Evolutionary conservation across 2,329 filamentous ascomycete genomes (phyloP), one percentile per base, ranked within the genome.

Genomic region (Colletotrichum camelliae): DNA sequence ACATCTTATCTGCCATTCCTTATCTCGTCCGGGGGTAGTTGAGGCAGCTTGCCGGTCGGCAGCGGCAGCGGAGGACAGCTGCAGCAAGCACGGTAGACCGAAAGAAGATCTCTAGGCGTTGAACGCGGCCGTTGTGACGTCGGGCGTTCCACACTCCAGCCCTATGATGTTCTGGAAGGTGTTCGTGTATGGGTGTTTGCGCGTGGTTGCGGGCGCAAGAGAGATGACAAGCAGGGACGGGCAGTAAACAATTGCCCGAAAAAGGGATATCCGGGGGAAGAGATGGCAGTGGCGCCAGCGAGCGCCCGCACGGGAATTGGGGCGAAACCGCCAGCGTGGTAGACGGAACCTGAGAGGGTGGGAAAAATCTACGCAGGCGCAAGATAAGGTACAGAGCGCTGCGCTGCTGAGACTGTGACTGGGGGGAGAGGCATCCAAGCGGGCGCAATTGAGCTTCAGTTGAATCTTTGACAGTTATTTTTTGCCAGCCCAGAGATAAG

Each of bases 1-100:
- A 93, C 92, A 93, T 93, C 80, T 87, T 91, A 85, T 92, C 91
- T 85, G 90, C 90, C 91, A 93, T 93, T 83, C 87, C 88, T 87
- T 84, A 81, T 78, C 73, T 77, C 72, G 72, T 77, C 79, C 78
- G 79, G 79, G 43, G 81, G 79, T 80, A 82, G 79, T 82, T 83
- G 79, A 72, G 69, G 73, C 62, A 73, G 69, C 48, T 67, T 62
- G 73, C 73, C 73, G 73, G 73, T 75, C 73, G 73, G 82, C 85
- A 86, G 85, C 85, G 83, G 82, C 81, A 84, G 84, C 84, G 43
- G 43, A 84, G 78, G 77, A 64, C 37, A 24, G 39, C 62, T 48
- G 71, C 66, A 62, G 66, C 57, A 73, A 62, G 66, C 57, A 73
- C 61, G 61, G 61, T 64, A 39, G 61, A 39, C 61, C 62, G 62